Conservation (phyloP, 2,329 filamentous ascomycete genomes). For the Hypoxylon sp. region DNA sequence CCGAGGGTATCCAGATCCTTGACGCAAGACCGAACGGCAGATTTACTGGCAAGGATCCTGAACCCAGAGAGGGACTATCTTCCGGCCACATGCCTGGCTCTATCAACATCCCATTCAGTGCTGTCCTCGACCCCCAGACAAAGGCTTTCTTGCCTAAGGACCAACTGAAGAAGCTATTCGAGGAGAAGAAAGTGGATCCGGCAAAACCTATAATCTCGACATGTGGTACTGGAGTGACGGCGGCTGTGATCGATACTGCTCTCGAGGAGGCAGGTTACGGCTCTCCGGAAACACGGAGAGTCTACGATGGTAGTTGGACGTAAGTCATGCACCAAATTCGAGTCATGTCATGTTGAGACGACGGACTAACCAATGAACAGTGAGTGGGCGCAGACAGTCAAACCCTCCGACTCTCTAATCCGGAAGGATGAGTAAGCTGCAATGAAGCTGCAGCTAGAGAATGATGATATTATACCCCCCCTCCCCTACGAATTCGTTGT, state of each 20-base stretch:
- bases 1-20: constrained; percentile 85
- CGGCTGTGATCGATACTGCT: constrained; percentile 89
- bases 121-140: constrained; percentile 83
- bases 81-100: constrained; percentile 94
- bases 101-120: constrained; percentile 82
- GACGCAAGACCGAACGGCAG: constrained; percentile 85
- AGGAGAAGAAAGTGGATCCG: constrained; percentile 82
- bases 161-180: constrained; percentile 80
- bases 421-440: constrained; percentile 57
- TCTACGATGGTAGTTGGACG: constrained; percentile 99
- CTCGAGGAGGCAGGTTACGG: constrained; percentile 83
- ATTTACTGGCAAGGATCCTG: constrained; percentile 84
- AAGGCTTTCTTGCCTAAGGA: constrained; percentile 81
- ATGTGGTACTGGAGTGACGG: constrained; percentile 95
- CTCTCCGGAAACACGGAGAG: constrained; percentile 71
- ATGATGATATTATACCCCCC: constrained; percentile 45
- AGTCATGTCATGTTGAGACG: not conserved
- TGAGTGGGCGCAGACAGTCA: constrained; percentile 75
- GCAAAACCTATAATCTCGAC: constrained; percentile 84
- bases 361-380: constrained; percentile 55
- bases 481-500: constrained; percentile 37
- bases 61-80: constrained; percentile 85
- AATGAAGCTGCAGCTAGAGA: constrained; percentile 16
- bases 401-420: constrained; percentile 71
- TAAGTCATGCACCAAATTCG: constrained; percentile 68